These are phyloP conservation scores for Fonsecaea pedrosoi DNA, from an alignment of 2,329 filamentous ascomycete genomes.

Conservation along the genomic window DNA sequence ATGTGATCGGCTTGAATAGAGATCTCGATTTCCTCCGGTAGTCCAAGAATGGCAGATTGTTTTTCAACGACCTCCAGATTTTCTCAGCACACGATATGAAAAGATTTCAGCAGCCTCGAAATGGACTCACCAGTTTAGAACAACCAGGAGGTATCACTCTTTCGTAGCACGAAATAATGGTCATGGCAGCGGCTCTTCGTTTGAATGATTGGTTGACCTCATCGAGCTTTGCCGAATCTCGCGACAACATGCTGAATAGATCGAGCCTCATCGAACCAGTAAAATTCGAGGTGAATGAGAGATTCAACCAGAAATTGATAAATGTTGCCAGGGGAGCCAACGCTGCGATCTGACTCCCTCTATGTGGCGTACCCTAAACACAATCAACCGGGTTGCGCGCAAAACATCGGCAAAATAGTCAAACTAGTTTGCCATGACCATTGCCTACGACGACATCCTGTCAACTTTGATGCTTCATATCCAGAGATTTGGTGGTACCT, in stretches of 20 bases:
- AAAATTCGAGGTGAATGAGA: background rate
- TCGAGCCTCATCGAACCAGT: background rate
- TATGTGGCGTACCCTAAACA: constrained; percentile 32
- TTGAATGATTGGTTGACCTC: constrained; percentile 28
- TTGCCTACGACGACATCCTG: constrained; percentile 21
- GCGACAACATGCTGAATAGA: constrained; percentile 15
- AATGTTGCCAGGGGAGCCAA: constrained; percentile 18
- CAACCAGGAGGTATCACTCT: constrained; percentile 25
- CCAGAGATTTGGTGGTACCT: constrained; percentile 21
- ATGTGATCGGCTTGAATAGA: constrained; percentile 31
- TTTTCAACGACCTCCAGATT: background rate
- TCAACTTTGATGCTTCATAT: background rate
- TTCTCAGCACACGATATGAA: background rate
- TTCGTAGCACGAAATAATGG: constrained; percentile 31
- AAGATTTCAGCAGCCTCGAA: constrained; percentile 9
- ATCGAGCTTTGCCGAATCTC: constrained; percentile 27
- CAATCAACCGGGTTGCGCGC: constrained; percentile 12
- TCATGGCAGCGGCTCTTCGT: constrained; percentile 16
- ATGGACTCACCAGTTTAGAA: constrained; percentile 23
- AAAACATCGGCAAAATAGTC: constrained; percentile 25
- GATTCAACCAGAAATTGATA: background rate
- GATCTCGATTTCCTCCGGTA: constrained; percentile 23
- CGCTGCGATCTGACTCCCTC: constrained; percentile 25
- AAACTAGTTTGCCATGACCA: constrained; percentile 32
- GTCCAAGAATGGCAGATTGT: background rate